phyloP scores from a whole-genome alignment of 1,284 basidiomycete genomes.

The Athelia psychrophila region DNA sequence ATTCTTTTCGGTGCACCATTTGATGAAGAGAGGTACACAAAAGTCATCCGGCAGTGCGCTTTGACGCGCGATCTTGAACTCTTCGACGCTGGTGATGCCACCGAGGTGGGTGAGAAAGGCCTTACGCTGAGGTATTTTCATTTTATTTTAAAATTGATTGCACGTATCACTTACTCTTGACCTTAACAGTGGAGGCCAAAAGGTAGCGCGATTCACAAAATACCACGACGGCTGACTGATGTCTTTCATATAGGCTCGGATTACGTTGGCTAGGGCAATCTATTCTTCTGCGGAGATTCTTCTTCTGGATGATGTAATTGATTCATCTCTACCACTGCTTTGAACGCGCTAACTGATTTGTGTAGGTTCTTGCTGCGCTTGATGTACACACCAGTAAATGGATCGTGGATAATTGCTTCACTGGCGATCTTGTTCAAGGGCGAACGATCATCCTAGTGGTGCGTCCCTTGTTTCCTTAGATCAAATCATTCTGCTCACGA shows the following conservation, averaged over 20 bases:
- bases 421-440: constrained; percentile 62
- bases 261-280: constrained; percentile 71
- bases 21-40: constrained; percentile 23
- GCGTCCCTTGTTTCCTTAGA: constrained; percentile 19
- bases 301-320: constrained; percentile 57
- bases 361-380: constrained; percentile 46
- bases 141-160: neutral
- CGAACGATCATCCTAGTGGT: constrained; percentile 74
- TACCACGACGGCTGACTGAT: constrained; percentile 36
- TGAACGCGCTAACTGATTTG: neutral
- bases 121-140: constrained; percentile 20
- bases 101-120: constrained; percentile 63
- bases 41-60: constrained; percentile 16
- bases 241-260: constrained; percentile 73
- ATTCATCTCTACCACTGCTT: constrained; percentile 10
- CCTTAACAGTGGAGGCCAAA: constrained; percentile 62
- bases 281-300: constrained; percentile 63
- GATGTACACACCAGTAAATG: constrained; percentile 70
- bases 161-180: neutral
- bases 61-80: constrained; percentile 49
- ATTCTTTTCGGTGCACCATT: constrained; percentile 30
- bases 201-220: constrained; percentile 33
- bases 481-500: neutral
- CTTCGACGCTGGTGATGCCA: constrained; percentile 73
- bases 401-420: constrained; percentile 75